Evolutionary conservation across 1,139 yeast species (phyloP).

Genomic region (Casaregolazyma suthepensis): DNA sequence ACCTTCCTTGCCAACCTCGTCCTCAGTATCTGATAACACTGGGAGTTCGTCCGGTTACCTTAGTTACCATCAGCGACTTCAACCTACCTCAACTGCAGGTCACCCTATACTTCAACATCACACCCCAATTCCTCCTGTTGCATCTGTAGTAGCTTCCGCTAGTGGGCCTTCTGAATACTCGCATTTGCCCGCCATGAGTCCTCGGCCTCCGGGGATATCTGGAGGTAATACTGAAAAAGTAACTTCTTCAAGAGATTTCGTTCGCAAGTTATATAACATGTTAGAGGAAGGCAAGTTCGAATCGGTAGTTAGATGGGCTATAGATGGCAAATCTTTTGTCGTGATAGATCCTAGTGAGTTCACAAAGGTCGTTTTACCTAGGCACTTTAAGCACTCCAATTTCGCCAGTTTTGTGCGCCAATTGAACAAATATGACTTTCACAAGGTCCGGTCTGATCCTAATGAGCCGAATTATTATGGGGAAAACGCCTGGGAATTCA

Average conservation of each 20-base stretch:
- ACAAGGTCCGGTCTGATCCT: slow-evolving; percentile 62
- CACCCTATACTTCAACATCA: slow-evolving; percentile 5
- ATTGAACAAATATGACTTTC: slow-evolving; percentile 93
- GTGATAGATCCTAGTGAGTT: slow-evolving; percentile 86
- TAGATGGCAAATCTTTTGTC: slow-evolving; percentile 75
- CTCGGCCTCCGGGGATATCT: background rate
- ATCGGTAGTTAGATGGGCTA: slow-evolving; percentile 78
- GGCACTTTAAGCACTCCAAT: slow-evolving; percentile 88
- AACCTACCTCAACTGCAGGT: background rate
- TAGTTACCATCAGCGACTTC: slow-evolving; percentile 1
- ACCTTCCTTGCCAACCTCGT: background rate
- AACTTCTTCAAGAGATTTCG: slow-evolving; percentile 12
- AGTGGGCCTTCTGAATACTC: background rate
- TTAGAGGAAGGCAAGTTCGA: slow-evolving; percentile 71
- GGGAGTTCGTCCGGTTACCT: background rate
- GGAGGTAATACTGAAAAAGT: background rate
- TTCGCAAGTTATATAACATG: slow-evolving; percentile 56
- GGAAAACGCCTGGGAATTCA: slow-evolving; percentile 83
- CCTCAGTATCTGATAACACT: slow-evolving; percentile 7
- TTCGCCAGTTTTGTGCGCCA: slow-evolving; percentile 91
- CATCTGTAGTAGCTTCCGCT: background rate
- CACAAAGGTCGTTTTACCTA: slow-evolving; percentile 77
- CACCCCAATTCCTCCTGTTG: background rate
- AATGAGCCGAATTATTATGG: slow-evolving; percentile 43
- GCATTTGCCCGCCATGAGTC: background rate